Conservation (phyloP, 1,139 yeast species). For the Hyphopichia pseudoburtonii region DNA sequence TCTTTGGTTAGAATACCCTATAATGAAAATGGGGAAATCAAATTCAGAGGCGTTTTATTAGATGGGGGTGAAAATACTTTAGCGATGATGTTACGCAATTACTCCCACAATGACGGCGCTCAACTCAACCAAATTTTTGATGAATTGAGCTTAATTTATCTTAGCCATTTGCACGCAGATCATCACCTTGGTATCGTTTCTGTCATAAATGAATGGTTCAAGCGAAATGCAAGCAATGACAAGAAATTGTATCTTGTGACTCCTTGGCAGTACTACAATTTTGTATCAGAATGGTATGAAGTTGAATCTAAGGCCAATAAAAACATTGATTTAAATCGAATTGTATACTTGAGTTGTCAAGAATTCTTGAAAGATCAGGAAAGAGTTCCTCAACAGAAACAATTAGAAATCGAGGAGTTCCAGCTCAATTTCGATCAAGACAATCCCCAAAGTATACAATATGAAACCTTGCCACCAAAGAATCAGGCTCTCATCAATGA, state of each 20-base stretch:
- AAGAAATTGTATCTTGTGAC: conserved; percentile 55
- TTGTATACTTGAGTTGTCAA: conserved; percentile 67
- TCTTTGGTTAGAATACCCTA: conserved; percentile 72
- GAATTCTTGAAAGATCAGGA: conserved; percentile 39
- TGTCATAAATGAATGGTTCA: conserved; percentile 68
- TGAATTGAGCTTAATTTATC: conserved; percentile 64
- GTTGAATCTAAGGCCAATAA: conserved; percentile 42
- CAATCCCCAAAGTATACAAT: conserved; percentile 10
- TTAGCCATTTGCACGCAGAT: conserved; percentile 96
- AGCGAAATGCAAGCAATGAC: conserved; percentile 25
- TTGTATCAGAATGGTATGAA: conserved; percentile 68
- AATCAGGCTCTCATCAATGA: conserved; percentile 13
- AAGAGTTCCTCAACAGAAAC: conserved; percentile 27
- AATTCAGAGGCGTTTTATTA: conserved; percentile 52
- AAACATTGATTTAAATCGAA: conserved; percentile 38
- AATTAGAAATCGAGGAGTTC: conserved; percentile 32
- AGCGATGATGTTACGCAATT: conserved; percentile 67
- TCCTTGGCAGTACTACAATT: conserved; percentile 75
- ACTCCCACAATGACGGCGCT: conserved; percentile 41
- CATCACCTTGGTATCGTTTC: conserved; percentile 87
- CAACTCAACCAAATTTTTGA: conserved; percentile 39
- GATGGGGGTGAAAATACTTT: conserved; percentile 96
- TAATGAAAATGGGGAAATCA: conserved; percentile 22
- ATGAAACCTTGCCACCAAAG: conserved; percentile 17
- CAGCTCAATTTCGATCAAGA: conserved; percentile 28